Evolutionary conservation across 352 stramenopile genomes (phyloP).

Genomic region (Phytophthora citrophthora): DNA sequence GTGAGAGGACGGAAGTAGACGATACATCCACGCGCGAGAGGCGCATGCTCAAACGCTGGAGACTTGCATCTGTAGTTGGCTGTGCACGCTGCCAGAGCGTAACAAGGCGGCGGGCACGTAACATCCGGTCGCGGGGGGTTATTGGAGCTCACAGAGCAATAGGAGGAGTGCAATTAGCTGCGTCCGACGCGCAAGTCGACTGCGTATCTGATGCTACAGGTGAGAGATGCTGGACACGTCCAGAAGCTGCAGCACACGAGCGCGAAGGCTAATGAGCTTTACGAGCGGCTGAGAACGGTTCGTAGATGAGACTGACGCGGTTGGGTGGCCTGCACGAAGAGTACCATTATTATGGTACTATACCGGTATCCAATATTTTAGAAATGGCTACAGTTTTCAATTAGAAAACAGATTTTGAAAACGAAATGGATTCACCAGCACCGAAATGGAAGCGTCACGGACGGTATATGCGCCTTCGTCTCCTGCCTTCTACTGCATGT

Average conservation of each 20-base stretch:
- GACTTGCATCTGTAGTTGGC: constrained; percentile 17
- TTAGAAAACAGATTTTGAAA: no score
- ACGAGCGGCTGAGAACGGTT: constrained; percentile 18
- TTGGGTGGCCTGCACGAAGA: constrained; percentile 20
- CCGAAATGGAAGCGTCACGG: constrained; percentile 28
- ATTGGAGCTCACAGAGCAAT: background rate
- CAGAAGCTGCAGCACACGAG: constrained; percentile 5
- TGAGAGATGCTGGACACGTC: background rate
- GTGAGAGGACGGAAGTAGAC: background rate
- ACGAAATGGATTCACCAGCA: background rate
- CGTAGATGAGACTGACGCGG: constrained; percentile 5
- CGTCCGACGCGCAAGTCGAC: constrained; percentile 1
- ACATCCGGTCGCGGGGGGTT: constrained; percentile 23
- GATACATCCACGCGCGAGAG: constrained; percentile 16
- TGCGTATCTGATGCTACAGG: background rate
- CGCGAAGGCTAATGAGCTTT: constrained; percentile 9
- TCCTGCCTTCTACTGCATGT: background rate
- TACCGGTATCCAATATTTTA: background rate
- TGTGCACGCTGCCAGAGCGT: constrained; percentile 42
- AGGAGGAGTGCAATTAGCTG: background rate
- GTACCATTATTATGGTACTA: constrained; percentile 8
- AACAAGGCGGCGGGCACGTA: constrained; percentile 45
- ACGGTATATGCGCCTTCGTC: constrained; percentile 4
- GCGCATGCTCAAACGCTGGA: constrained; percentile 17
- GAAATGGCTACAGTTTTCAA: no score